Evolutionary conservation across 306 rosid genomes (phyloP), one percentile per base, ranked within the genome.

Genomic region (Astragalus membranaceus): DNA sequence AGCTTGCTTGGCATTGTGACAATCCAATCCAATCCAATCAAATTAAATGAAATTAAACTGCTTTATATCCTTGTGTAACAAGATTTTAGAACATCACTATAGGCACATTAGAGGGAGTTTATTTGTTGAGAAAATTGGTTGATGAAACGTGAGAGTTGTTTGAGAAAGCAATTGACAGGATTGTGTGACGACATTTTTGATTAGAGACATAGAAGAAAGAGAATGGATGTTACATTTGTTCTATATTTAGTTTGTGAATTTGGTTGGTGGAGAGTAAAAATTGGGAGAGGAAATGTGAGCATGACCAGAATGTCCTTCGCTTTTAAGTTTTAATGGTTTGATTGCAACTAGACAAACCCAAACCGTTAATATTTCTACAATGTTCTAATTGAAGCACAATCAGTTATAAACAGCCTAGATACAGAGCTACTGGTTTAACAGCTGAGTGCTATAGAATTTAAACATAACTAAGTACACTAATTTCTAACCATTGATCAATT

Each of bases 1-100:
- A 94, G 76, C 81, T 83, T 90, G 92, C 97, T 91, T 41, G 96
- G 96, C 97, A 90, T 73, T 57, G 12, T 47, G 7, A 62, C 0
- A 64, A 55, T 52, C 32, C 33, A 49, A 37, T 20, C n/a, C n/a
- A 20, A 20, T 20, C 23, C 23, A 20, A 2, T 37, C 36, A 35
- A 50, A 54, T 44, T 3, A 41, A 53, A 20, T 72, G 13, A 11
- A 30, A 13, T 2, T 13, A 54, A 68, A 51, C 3, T 2, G 32
- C 29, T 16, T 8, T 41, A 42, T 43, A 6, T 51, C 41, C n/a
- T 14, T 70, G 20, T 36, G 26, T 72, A 51, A 33, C 51, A 26
- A n/a, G 15, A 72, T 52, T 76, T 74, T 42, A 44, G 67, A 61
- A 42, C 32, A 7, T 29, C 39, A 30, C 42, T 12, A 26, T 17